Evolutionary conservation across 345 rosid genomes (phyloP).

Genomic region (Gossypium sturtianum): DNA sequence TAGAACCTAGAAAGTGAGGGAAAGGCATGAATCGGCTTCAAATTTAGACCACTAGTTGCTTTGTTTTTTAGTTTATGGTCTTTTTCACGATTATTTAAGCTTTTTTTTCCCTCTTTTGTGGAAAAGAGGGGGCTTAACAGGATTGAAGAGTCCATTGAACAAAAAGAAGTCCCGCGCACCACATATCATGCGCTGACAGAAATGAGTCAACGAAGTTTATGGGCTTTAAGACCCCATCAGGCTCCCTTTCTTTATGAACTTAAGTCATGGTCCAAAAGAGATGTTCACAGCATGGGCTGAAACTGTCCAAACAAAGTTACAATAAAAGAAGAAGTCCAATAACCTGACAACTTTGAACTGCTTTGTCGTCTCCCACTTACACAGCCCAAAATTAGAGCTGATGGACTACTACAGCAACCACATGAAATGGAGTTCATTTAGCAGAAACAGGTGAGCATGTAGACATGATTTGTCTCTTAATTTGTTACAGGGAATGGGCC

Average conservation of each 20-base stretch:
- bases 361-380: background rate
- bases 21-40: background rate
- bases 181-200: background rate
- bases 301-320: background rate
- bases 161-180: background rate
- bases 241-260: background rate
- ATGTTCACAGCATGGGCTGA: background rate
- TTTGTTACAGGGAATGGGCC: background rate
- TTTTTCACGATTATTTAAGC: background rate
- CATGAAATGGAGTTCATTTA: background rate
- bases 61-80: background rate
- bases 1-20: background rate
- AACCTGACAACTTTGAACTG: too few relatives aligned
- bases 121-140: background rate
- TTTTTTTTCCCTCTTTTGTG: background rate
- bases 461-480: background rate
- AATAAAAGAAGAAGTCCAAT: too few relatives aligned
- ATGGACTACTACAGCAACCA: background rate
- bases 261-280: background rate
- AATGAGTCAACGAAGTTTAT: background rate
- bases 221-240: background rate
- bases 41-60: conserved; percentile 10
- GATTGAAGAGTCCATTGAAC: background rate
- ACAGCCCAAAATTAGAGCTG: background rate
- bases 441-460: background rate